Percentiles rank a stretch among this genome's conserved stretches.
Evolutionary conservation across 1,284 basidiomycete genomes (phyloP).

Genomic region (Takashimella tepidaria): DNA sequence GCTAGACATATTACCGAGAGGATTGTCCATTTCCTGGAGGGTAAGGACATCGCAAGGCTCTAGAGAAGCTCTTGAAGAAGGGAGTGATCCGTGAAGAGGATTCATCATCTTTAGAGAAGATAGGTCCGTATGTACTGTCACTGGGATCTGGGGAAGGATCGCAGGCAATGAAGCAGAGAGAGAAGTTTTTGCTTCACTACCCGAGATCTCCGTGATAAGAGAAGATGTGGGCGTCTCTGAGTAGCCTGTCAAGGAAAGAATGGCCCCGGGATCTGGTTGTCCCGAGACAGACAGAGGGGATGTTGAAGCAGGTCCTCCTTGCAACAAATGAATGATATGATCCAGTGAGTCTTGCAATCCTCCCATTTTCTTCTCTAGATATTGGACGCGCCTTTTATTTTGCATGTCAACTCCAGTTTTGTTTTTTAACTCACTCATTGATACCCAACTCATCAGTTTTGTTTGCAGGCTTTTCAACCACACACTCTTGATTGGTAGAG

Average conservation of each 20-base stretch:
- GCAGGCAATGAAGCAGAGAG: too few species aligned
- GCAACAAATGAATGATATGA: conserved; percentile 61
- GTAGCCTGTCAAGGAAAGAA: too few species aligned
- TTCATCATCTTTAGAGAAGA: too few species aligned
- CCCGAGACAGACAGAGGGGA: neutral
- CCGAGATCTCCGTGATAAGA: too few species aligned
- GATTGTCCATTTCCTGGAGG: conserved; percentile 40
- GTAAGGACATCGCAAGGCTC: conserved; percentile 34
- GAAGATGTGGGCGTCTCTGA: too few species aligned
- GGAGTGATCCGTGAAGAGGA: conserved; percentile 17
- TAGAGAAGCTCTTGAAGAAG: conserved; percentile 30
- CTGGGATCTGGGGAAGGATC: too few species aligned
- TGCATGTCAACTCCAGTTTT: too few species aligned
- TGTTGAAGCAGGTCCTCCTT: conserved; percentile 18
- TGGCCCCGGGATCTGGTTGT: neutral
- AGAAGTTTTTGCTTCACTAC: too few species aligned
- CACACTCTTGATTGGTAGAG: conserved; percentile 74
- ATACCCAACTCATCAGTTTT: conserved; percentile 55
- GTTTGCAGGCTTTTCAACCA: conserved; percentile 84
- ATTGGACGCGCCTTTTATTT: conserved; percentile 69
- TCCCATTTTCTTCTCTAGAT: conserved; percentile 72
- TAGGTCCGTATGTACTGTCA: too few species aligned
- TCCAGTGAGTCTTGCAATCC: conserved; percentile 70
- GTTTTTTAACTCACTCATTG: conserved; percentile 56
- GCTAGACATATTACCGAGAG: conserved; percentile 37